These are phyloP conservation scores for Ascochyta pisi DNA, from an alignment of 2,329 filamentous ascomycete genomes.

Conservation along the genomic window DNA sequence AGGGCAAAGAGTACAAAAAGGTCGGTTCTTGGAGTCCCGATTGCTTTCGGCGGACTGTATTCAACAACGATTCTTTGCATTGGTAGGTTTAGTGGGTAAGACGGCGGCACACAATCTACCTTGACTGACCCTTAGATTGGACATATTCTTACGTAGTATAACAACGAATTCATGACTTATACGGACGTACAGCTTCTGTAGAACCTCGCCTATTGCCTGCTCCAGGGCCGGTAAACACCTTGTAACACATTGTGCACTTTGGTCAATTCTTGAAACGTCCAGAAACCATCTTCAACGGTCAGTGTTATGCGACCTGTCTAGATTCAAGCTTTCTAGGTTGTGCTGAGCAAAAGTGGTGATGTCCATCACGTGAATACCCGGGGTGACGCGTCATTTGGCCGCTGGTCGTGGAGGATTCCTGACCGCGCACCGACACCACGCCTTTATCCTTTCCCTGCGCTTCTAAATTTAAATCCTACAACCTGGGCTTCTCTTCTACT, in stretches of 20 bases:
- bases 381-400: conserved; percentile 9
- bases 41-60: neutral
- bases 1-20: neutral
- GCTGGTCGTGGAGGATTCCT: conserved; percentile 1
- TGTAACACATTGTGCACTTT: no score
- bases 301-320: no score
- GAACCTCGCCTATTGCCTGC: no score
- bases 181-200: no score
- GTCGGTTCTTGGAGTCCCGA: neutral
- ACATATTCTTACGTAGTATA: conserved; percentile 5
- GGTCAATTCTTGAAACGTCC: no score
- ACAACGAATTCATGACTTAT: conserved; percentile 8
- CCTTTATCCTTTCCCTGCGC: conserved; percentile 1
- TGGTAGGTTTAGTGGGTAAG: neutral
- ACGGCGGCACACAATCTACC: neutral
- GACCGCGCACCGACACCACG: neutral
- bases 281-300: no score
- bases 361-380: neutral
- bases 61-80: neutral
- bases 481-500: neutral
- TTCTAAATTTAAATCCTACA: conserved; percentile 3
- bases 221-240: no score
- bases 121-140: conserved; percentile 6
- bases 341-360: neutral
- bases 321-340: neutral